Evolutionary conservation across 768 basidiomycete species (phyloP).

Genomic region (Pulveroboletus sp.): DNA sequence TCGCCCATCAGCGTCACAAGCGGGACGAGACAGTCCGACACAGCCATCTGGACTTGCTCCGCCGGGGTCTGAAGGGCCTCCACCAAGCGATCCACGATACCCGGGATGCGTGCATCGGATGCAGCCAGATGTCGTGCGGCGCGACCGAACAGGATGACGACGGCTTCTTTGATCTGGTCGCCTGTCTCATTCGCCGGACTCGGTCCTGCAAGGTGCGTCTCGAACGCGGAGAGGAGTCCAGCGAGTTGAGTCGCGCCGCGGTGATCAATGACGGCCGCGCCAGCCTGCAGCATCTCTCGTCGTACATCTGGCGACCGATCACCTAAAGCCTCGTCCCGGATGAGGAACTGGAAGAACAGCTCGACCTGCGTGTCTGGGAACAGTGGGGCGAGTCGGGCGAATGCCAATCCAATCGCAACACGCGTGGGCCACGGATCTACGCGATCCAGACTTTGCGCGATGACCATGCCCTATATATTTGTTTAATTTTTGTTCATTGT

Average conservation of each 20-base stretch:
- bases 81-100: conserved; percentile 79
- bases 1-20: conserved; percentile 66
- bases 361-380: conserved; percentile 60
- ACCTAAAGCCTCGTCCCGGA: conserved; percentile 82
- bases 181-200: conserved; percentile 62
- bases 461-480: conserved; percentile 77
- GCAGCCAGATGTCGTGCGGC: conserved; percentile 83
- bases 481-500: not conserved
- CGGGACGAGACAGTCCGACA: conserved; percentile 91
- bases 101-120: conserved; percentile 70
- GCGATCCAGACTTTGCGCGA: conserved; percentile 79
- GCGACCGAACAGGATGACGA: conserved; percentile 91
- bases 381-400: conserved; percentile 61
- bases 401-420: conserved; percentile 63
- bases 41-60: conserved; percentile 94
- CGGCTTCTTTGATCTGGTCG: conserved; percentile 90
- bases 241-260: conserved; percentile 73
- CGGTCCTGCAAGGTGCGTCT: conserved; percentile 58
- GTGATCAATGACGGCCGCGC: conserved; percentile 72
- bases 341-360: conserved; percentile 79
- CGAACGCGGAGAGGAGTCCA: conserved; percentile 76
- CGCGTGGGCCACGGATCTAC: conserved; percentile 86
- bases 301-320: conserved; percentile 81
- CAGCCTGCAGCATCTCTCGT: conserved; percentile 82
- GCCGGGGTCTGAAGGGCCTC: conserved; percentile 90